Percentiles rank a stretch among this genome's conserved stretches.
phyloP scores from a whole-genome alignment of 2,329 filamentous ascomycete species.

The Aspergillus candidus region DNA sequence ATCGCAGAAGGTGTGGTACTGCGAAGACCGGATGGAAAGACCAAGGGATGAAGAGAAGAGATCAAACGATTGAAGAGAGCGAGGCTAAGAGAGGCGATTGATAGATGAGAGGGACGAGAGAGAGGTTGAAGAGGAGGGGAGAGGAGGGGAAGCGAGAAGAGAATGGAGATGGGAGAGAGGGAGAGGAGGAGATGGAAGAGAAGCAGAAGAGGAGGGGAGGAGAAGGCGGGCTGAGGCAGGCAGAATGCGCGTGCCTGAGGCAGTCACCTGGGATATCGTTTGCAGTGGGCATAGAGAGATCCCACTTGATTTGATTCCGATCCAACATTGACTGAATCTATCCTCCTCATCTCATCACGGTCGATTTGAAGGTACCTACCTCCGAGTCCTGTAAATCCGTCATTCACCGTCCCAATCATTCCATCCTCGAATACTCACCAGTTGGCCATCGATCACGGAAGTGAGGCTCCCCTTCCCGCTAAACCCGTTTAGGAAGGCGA shows the following conservation, averaged over 20 bases:
- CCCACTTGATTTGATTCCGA: too few relatives aligned
- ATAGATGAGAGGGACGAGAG: conserved; percentile 10
- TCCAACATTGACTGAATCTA: too few relatives aligned
- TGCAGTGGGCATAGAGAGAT: too few relatives aligned
- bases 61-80: conserved; percentile 7
- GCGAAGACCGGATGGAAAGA: neutral
- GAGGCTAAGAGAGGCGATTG: neutral
- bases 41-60: neutral
- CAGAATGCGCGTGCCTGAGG: conserved; percentile 5
- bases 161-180: conserved; percentile 11
- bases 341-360: too few relatives aligned
- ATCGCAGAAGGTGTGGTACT: neutral
- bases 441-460: neutral
- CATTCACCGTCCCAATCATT: too few relatives aligned
- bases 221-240: conserved; percentile 1
- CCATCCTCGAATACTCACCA: too few relatives aligned
- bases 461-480: conserved; percentile 18
- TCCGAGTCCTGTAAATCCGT: too few relatives aligned
- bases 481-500: conserved; percentile 18
- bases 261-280: conserved; percentile 9
- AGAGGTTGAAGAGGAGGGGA: neutral
- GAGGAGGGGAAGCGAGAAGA: conserved; percentile 10
- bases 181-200: conserved; percentile 12
- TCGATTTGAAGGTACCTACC: too few relatives aligned
- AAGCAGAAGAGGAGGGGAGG: conserved; percentile 6